A percentile compares a stretch with the other conserved stretches of the same genome.
phyloP scores from a whole-genome alignment of 192 early-diverging fungal genomes.

The Backusella luteola region DNA sequence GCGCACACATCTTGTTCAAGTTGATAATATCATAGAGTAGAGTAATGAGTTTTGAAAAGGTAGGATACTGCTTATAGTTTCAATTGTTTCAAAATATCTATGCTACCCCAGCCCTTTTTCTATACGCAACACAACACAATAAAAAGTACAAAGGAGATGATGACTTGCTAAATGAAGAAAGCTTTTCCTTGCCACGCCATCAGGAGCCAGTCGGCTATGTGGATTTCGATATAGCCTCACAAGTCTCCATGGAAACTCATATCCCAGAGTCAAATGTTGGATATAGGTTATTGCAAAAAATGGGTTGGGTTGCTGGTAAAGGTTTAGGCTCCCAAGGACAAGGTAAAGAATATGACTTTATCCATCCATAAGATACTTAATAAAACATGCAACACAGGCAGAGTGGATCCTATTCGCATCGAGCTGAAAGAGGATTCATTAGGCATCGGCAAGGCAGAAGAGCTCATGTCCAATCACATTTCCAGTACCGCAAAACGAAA shows the following conservation, averaged over 20 bases:
- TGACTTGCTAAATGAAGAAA: background rate
- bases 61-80: background rate
- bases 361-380: background rate
- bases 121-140: background rate
- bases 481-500: constrained; percentile 61
- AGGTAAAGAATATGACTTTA: constrained; percentile 33
- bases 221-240: constrained; percentile 20
- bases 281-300: constrained; percentile 63
- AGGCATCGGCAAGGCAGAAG: constrained; percentile 65
- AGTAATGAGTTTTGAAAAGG: background rate
- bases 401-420: constrained; percentile 71
- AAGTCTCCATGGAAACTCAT: constrained; percentile 56
- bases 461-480: constrained; percentile 51
- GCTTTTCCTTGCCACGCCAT: constrained; percentile 20
- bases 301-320: constrained; percentile 68
- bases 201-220: constrained; percentile 14
- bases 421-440: constrained; percentile 58
- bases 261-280: constrained; percentile 63
- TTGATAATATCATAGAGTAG: background rate
- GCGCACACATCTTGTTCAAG: too few relatives aligned
- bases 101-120: background rate
- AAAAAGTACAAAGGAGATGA: background rate
- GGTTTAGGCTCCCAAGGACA: constrained; percentile 57
- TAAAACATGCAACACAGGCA: constrained; percentile 39
- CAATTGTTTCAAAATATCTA: background rate